These are phyloP conservation scores for Termitomyces sp. DNA, from an alignment of 768 basidiomycete genomes.

Conservation along the genomic window DNA sequence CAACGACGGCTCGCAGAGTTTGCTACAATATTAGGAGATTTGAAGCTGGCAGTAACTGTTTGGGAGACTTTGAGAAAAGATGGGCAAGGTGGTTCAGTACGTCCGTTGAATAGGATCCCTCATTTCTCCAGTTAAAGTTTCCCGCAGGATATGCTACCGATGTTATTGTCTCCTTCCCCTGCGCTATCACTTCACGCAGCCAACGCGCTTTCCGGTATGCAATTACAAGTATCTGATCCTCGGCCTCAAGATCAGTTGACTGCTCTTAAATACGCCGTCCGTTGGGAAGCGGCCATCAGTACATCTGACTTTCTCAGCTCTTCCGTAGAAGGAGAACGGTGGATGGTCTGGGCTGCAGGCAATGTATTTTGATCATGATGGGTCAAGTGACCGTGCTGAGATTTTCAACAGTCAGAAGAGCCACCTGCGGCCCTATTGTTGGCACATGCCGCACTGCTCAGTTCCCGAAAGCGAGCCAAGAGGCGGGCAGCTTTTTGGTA, in stretches of 20 bases:
- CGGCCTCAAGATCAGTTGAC: conserved; percentile 63
- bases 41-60: conserved; percentile 71
- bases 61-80: conserved; percentile 91
- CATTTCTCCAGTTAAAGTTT: neutral
- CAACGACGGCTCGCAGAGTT: conserved; percentile 93
- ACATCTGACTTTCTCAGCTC: conserved; percentile 50
- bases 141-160: conserved; percentile 72
- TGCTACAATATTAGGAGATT: conserved; percentile 87
- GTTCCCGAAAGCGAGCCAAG: conserved; percentile 46
- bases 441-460: conserved; percentile 74
- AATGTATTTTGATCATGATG: conserved; percentile 41
- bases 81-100: conserved; percentile 78
- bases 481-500: conserved; percentile 79
- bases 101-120: conserved; percentile 16
- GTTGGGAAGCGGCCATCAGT: conserved; percentile 70
- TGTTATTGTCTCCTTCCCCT: conserved; percentile 64
- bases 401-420: conserved; percentile 66
- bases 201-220: conserved; percentile 49
- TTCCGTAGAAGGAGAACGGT: conserved; percentile 70
- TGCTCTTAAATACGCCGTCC: conserved; percentile 61
- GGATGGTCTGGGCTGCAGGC: conserved; percentile 83
- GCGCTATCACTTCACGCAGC: conserved; percentile 54
- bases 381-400: conserved; percentile 15
- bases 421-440: conserved; percentile 72
- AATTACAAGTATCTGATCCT: conserved; percentile 38